phyloP scores from a whole-genome alignment of 164 flowering plant species.

The Vitis labrusca region DNA sequence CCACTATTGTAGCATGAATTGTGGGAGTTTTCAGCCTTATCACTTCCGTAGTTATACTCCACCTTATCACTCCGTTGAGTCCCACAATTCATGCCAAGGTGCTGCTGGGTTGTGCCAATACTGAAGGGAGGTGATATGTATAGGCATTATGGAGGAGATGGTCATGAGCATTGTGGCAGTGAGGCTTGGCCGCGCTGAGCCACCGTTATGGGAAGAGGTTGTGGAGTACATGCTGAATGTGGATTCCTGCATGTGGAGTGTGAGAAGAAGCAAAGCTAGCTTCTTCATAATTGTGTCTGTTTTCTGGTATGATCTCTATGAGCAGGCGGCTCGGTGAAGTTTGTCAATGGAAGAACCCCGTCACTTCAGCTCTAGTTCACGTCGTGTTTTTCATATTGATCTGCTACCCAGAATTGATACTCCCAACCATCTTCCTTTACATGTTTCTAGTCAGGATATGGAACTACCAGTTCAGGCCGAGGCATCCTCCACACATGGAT shows the following conservation, averaged over 20 bases:
- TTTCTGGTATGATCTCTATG: slow-evolving; percentile 53
- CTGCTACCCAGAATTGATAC: slow-evolving; percentile 73
- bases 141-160: neutral
- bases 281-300: slow-evolving; percentile 69
- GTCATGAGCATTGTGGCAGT: slow-evolving; percentile 66
- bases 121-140: no score
- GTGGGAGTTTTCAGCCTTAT: no score
- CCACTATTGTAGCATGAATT: no score
- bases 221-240: slow-evolving; percentile 79
- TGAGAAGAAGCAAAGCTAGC: slow-evolving; percentile 77
- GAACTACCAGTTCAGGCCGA: slow-evolving; percentile 64
- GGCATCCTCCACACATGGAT: slow-evolving; percentile 79
- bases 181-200: slow-evolving; percentile 64
- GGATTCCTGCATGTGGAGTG: slow-evolving; percentile 77
- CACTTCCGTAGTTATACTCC: no score
- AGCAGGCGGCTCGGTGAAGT: slow-evolving; percentile 68
- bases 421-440: slow-evolving; percentile 70
- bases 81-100: no score
- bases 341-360: slow-evolving; percentile 68
- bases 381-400: slow-evolving; percentile 55
- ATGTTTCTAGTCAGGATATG: slow-evolving; percentile 75
- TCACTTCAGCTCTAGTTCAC: slow-evolving; percentile 59
- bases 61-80: no score
- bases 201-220: slow-evolving; percentile 62
- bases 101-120: no score